These are phyloP conservation scores for Rhazya stricta DNA, from an alignment of 257 asterid species.

Conservation along the genomic window DNA sequence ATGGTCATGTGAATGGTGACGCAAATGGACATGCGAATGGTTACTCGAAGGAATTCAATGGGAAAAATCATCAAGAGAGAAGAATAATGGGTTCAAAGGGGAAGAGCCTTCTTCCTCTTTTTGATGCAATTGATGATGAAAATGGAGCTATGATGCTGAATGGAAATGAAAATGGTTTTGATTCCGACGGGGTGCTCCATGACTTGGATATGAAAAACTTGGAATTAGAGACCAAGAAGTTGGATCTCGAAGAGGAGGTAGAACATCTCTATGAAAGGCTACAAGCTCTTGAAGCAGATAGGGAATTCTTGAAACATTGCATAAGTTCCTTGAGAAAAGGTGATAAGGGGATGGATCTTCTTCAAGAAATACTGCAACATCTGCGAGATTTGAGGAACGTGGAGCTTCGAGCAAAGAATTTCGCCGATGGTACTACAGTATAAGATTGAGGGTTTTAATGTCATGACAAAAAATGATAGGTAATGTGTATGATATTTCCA, in stretches of 20 bases:
- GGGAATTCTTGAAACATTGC: slow-evolving; percentile 88
- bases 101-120: slow-evolving; percentile 82
- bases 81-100: slow-evolving; percentile 42
- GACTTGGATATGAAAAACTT: slow-evolving; percentile 26
- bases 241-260: slow-evolving; percentile 71
- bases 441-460: slow-evolving; percentile 15
- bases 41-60: slow-evolving; percentile 36
- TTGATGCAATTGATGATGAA: slow-evolving; percentile 62
- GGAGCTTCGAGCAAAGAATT: slow-evolving; percentile 60
- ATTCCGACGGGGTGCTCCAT: slow-evolving; percentile 40
- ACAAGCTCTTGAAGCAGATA: slow-evolving; percentile 91
- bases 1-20: slow-evolving; percentile 18
- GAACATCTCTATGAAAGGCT: slow-evolving; percentile 82
- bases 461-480: slow-evolving; percentile 20
- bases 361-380: slow-evolving; percentile 84
- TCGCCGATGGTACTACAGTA: slow-evolving; percentile 33
- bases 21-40: slow-evolving; percentile 54
- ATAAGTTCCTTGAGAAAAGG: slow-evolving; percentile 81
- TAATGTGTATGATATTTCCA: slow-evolving; percentile 14
- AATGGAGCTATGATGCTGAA: slow-evolving; percentile 31
- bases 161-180: slow-evolving; percentile 30
- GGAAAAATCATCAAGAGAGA: slow-evolving; percentile 34
- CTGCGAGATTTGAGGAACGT: slow-evolving; percentile 65
- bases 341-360: slow-evolving; percentile 86
- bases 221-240: slow-evolving; percentile 46